Base-by-base conservation (phyloP, 805 yeast genomes). In the Monosporozyma unispora region DNA sequence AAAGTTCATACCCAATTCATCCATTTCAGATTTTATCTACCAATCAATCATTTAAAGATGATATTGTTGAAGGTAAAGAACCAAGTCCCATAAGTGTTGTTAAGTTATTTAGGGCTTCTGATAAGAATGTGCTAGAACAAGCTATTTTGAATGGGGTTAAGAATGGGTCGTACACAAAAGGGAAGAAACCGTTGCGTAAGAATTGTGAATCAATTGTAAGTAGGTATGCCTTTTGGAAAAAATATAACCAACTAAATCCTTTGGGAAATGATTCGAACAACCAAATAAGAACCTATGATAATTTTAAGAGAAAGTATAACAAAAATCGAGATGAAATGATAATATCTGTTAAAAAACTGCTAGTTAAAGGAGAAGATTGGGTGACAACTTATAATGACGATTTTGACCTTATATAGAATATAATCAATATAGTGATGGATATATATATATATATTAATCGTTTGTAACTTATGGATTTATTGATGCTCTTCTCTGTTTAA, bases 101-200 rank as follows among this genome's bases (percentile, higher is more conserved):
- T 1, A 55, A 57, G 44, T 40, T 62, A 19, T 54, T 50, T 22
- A 14, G 39, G 8, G 33, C 40, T 8, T 39, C 44, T 7, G 37
- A 43, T 14, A 38, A 43, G 4, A n/a, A 3, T 18, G 18, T 38
- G 11, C 33, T 48, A 10, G 63, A 60, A 37, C 71, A 72, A 50
- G 61, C 66, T 1, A 63, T 82, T 11, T 71, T 77, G 40, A 76
- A 77, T 54, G 88, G 87, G 0, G 77, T 82, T 4, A 78, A 74
- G 52, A 79, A 79, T 53, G 90, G 91, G 0, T 71, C 73, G 19
- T 71, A 62, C 48, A 52, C 72, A 0, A 80, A 78, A 54, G 49
- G 52, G 2, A 73, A 66, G 37, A 68, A 65, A 44, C 72, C 73
- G 0, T 70, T 81, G 0, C 63, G 72, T 37, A 60, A 57, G 16